These are phyloP conservation scores for Rhodotorula sphaerocarpa DNA, from an alignment of 768 basidiomycete species.

Conservation along the genomic window DNA sequence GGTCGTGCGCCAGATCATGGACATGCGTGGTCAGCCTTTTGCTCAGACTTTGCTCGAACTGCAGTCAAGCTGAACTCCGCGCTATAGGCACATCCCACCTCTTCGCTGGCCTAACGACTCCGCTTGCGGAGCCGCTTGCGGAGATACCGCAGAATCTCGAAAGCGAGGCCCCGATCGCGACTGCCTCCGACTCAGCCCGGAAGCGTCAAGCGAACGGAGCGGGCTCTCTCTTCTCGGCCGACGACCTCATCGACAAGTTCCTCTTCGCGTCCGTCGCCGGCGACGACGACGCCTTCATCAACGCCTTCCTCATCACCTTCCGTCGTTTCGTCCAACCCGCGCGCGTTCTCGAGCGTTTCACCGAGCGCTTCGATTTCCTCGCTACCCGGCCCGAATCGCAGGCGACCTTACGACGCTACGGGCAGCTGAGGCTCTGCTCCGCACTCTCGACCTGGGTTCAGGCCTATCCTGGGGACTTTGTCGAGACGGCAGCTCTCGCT, in stretches of 20 bases:
- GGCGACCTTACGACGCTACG: conserved; percentile 36
- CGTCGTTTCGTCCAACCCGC: conserved; percentile 37
- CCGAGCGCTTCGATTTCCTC: conserved; percentile 36
- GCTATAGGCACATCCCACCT: too few relatives aligned
- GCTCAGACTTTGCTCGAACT: too few relatives aligned
- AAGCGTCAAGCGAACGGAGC: too few relatives aligned
- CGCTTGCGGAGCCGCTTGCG: too few relatives aligned
- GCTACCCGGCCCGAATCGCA: conserved; percentile 24
- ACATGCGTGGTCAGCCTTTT: conserved; percentile 43
- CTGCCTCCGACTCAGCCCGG: too few relatives aligned
- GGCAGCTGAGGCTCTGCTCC: conserved; percentile 39
- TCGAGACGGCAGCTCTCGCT: conserved; percentile 16
- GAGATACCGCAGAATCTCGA: too few relatives aligned
- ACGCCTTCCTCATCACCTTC: conserved; percentile 37
- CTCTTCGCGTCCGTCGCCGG: conserved; percentile 37
- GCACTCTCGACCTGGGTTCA: conserved; percentile 36
- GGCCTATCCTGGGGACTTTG: conserved; percentile 38
- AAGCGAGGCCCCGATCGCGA: too few relatives aligned
- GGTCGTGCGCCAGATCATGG: conserved; percentile 59
- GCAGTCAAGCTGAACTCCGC: too few relatives aligned
- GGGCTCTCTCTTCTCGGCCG: conserved; percentile 32
- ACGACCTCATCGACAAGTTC: conserved; percentile 40
- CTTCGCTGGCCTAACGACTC: too few relatives aligned
- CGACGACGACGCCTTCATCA: conserved; percentile 39
- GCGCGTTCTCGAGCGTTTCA: conserved; percentile 35